Conservation (phyloP, 495 filamentous ascomycete genomes). For the Talaromyces ruber region DNA sequence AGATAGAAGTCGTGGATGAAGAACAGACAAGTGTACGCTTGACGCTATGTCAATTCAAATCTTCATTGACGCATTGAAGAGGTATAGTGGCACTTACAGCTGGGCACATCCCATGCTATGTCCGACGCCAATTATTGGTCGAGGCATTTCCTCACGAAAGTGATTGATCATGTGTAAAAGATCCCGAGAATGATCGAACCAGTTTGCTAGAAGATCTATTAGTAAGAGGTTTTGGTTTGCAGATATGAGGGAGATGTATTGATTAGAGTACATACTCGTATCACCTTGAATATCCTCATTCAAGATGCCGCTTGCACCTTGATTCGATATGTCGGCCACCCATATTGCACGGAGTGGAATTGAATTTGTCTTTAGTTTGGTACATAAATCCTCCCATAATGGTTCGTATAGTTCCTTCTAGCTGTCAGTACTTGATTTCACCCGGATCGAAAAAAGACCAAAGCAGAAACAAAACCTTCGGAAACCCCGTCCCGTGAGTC, state of each 20-base stretch:
- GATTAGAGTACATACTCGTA: conserved; percentile 38
- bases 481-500: conserved; percentile 51
- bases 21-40: conserved; percentile 41
- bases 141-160: conserved; percentile 62
- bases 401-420: conserved; percentile 65
- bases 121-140: conserved; percentile 66
- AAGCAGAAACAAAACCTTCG: conserved; percentile 10
- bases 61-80: not conserved
- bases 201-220: conserved; percentile 36
- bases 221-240: not conserved
- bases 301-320: conserved; percentile 57
- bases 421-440: not conserved
- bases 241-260: no score
- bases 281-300: conserved; percentile 60
- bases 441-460: not conserved
- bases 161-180: conserved; percentile 66
- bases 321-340: conserved; percentile 63
- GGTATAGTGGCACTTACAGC: conserved; percentile 21
- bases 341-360: conserved; percentile 41
- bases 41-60: not conserved
- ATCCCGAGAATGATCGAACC: conserved; percentile 72
- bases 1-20: conserved; percentile 64
- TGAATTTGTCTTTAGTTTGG: conserved; percentile 14
- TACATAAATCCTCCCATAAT: conserved; percentile 59
- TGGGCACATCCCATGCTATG: conserved; percentile 70